Evolutionary conservation across 1,139 yeast species (phyloP).

Genomic region (Debaryomyces coudertii): DNA sequence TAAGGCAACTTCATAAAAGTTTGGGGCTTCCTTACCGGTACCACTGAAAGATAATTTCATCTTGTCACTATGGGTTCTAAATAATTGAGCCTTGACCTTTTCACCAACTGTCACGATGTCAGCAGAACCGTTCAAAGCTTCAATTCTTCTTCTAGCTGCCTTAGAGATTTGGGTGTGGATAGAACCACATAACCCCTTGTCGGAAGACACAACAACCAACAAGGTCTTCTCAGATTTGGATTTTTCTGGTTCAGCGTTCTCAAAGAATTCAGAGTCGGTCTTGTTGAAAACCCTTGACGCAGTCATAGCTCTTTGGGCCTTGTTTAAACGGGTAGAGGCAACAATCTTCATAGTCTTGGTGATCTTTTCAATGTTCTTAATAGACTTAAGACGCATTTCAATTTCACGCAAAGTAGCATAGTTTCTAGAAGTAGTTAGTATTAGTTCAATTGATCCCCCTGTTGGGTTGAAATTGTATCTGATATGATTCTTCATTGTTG

Average conservation of each 20-base stretch:
- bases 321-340: constrained; percentile 94
- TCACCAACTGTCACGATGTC: constrained; percentile 93
- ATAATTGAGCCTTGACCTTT: constrained; percentile 84
- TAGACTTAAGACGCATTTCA: constrained; percentile 96
- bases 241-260: constrained; percentile 76
- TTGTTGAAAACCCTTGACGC: constrained; percentile 84
- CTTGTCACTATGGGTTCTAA: constrained; percentile 75
- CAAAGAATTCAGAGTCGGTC: constrained; percentile 78
- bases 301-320: constrained; percentile 95
- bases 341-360: constrained; percentile 99
- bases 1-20: constrained; percentile 84
- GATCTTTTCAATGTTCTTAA: constrained; percentile 97
- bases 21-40: constrained; percentile 96
- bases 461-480: not conserved
- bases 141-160: constrained; percentile 72
- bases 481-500: not conserved
- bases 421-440: constrained; percentile 53
- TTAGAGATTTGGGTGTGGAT: constrained; percentile 94
- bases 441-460: not conserved
- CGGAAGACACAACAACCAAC: constrained; percentile 87
- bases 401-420: constrained; percentile 99
- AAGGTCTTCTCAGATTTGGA: constrained; percentile 62
- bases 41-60: constrained; percentile 81
- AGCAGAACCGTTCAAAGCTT: constrained; percentile 62
- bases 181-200: constrained; percentile 98